phyloP scores from a whole-genome alignment of 352 stramenopile genomes.

The Phytophthora citrophthora region DNA sequence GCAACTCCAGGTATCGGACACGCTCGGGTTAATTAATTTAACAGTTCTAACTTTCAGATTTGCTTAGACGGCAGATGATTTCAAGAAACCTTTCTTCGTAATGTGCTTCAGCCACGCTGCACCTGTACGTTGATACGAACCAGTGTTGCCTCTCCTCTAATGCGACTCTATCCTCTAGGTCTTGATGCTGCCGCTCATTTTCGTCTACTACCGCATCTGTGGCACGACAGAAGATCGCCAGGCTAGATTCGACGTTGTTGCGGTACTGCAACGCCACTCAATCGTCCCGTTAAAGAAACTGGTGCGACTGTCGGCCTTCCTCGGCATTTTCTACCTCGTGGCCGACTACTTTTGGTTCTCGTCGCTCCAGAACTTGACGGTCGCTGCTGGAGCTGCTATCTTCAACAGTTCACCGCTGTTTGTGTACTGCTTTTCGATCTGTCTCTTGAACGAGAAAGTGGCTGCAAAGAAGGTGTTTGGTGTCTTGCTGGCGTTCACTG shows the following conservation, averaged over 20 bases:
- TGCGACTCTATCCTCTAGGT: constrained; percentile 4
- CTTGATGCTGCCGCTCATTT: constrained; percentile 25
- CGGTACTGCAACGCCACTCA: constrained; percentile 46
- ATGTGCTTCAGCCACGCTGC: constrained; percentile 55
- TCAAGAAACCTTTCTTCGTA: constrained; percentile 59
- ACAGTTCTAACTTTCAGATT: not conserved
- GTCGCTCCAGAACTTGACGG: constrained; percentile 49
- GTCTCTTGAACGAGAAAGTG: constrained; percentile 53
- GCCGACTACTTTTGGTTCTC: constrained; percentile 73
- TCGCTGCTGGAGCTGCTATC: constrained; percentile 54
- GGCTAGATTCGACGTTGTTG: constrained; percentile 14
- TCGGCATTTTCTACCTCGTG: constrained; percentile 46
- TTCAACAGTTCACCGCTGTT: constrained; percentile 72
- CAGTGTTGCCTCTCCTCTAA: too few relatives aligned
- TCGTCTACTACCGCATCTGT: constrained; percentile 42
- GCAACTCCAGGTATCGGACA: constrained; percentile 29
- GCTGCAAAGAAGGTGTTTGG: constrained; percentile 45
- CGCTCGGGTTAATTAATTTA: not conserved
- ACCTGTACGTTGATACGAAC: constrained; percentile 24
- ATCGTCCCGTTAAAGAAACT: constrained; percentile 42
- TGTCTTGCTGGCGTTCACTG: constrained; percentile 50
- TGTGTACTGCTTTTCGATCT: constrained; percentile 76
- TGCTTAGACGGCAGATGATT: constrained; percentile 20
- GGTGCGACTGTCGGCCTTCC: constrained; percentile 41
- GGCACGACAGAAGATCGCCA: constrained; percentile 20